A percentile compares a stretch with the other conserved stretches of the same genome.
Evolutionary conservation across 2,329 filamentous ascomycete genomes (phyloP).

Genomic region (Hirsutella rhossiliensis): DNA sequence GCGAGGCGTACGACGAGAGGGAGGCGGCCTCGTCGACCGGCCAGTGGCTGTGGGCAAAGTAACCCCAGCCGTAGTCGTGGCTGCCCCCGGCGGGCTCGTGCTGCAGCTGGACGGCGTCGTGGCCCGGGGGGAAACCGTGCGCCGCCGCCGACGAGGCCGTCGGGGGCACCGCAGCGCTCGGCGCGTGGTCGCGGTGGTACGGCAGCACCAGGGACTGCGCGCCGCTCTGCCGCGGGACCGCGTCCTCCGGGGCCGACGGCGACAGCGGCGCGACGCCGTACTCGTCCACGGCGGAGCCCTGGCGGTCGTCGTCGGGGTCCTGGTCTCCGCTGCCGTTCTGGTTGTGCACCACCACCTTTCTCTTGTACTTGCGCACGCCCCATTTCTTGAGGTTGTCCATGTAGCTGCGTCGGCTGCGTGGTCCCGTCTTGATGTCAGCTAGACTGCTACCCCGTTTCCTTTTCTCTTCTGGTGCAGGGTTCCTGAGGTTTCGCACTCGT

Average conservation of each 20-base stretch:
- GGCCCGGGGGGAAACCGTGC: neutral
- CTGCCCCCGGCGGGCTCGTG: neutral
- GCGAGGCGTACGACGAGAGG: too few relatives aligned
- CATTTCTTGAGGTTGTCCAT: conserved; percentile 34
- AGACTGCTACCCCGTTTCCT: too few relatives aligned
- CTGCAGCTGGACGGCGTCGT: neutral
- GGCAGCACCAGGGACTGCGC: neutral
- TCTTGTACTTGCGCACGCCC: conserved; percentile 35
- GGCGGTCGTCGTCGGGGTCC: neutral
- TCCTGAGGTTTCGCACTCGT: too few relatives aligned
- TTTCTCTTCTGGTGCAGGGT: too few relatives aligned
- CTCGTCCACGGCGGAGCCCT: neutral
- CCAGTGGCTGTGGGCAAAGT: neutral
- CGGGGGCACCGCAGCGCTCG: too few relatives aligned
- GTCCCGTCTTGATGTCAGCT: neutral
- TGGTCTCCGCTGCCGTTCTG: neutral
- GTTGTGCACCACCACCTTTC: conserved; percentile 11
- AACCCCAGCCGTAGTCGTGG: neutral
- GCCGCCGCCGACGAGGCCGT: neutral
- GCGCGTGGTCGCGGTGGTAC: neutral
- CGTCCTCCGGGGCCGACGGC: neutral
- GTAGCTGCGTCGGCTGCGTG: conserved; percentile 29
- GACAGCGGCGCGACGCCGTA: neutral
- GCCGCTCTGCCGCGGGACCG: neutral
- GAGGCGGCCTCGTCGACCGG: neutral